Evolutionary conservation across 192 early-diverging fungal genomes (phyloP), one percentile per base, ranked within the genome.

Genomic region (Podila verticillata): DNA sequence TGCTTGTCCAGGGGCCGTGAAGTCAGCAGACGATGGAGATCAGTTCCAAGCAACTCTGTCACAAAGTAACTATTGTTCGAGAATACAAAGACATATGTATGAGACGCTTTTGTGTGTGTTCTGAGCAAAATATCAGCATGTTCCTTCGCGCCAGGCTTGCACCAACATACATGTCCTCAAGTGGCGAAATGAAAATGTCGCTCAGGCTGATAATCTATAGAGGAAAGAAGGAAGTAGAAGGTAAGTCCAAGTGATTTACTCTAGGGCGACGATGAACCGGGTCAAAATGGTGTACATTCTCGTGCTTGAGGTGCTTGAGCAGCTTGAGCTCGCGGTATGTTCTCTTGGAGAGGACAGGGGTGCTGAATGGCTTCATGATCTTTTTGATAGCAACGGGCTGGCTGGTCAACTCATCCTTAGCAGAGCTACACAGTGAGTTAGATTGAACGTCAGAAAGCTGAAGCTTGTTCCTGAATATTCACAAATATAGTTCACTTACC

Each of bases 281-380:
- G 26, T 19, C 15, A 61, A 31, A 61, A 12, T 12, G 7, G 24
- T 72, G n/a, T 84, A 93, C 91, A 88, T 99, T 99, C 74, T 99
- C 95, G 78, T 99, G 97, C 71, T 91, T 89, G 72, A 99, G 85
- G 81, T 96, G 92, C 74, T 94, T 95, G 35, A 99, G 87, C 70
- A 99, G 89, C 85, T 95, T 95, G 49, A 99, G 87, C 86, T 99
- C 97, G 61, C 97, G 90, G 81, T 96, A 97, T 32, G 96, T 96
- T 56, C 97, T 89, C 86, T 99, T 99, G 35, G 96, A 92, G 30
- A 99, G 87, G 19, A 97, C 95, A 13, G 95, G 91, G 36, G 95
- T 95, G 71, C 89, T 91, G 86, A 97, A 99, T 13, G 96, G 96
- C 61, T 95, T 95, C 89, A 95, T 91, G 63, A 99, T 96, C 83